Evolutionary conservation across 495 filamentous ascomycete genomes (phyloP).

Genomic region (Penicillium subrubescens): DNA sequence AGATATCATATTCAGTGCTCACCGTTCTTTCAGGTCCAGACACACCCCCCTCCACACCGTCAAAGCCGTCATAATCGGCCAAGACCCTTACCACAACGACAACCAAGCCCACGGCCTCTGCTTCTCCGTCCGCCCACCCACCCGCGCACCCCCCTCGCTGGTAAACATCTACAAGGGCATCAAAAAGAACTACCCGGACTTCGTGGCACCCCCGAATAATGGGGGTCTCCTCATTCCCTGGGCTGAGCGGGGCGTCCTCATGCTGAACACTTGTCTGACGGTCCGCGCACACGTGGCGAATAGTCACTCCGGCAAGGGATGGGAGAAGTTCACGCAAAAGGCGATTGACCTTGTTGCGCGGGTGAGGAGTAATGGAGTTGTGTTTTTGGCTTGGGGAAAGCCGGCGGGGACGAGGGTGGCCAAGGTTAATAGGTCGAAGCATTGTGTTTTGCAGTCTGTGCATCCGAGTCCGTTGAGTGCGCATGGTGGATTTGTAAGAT

Average conservation of each 20-base stretch:
- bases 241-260: slow-evolving; percentile 87
- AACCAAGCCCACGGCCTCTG: slow-evolving; percentile 96
- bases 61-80: slow-evolving; percentile 87
- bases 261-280: slow-evolving; percentile 92
- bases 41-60: slow-evolving; percentile 86
- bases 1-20: neutral
- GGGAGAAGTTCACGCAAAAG: slow-evolving; percentile 90
- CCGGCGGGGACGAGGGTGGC: slow-evolving; percentile 74
- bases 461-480: slow-evolving; percentile 94
- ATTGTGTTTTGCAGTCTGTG: slow-evolving; percentile 79
- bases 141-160: slow-evolving; percentile 81
- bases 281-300: slow-evolving; percentile 86
- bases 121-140: slow-evolving; percentile 92
- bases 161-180: slow-evolving; percentile 89
- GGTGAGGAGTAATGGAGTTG: slow-evolving; percentile 74
- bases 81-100: slow-evolving; percentile 94
- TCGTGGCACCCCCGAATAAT: slow-evolving; percentile 70
- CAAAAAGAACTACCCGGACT: slow-evolving; percentile 82
- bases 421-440: slow-evolving; percentile 67
- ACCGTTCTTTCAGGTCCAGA: slow-evolving; percentile 63
- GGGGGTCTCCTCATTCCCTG: slow-evolving; percentile 85
- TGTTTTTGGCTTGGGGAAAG: slow-evolving; percentile 91
- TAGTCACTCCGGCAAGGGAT: slow-evolving; percentile 78
- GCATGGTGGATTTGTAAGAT: slow-evolving; percentile 66
- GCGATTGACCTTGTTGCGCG: slow-evolving; percentile 84